These are phyloP conservation scores for Biscogniauxia mediterranea DNA, from an alignment of 2,329 filamentous ascomycete species.

Conservation along the genomic window DNA sequence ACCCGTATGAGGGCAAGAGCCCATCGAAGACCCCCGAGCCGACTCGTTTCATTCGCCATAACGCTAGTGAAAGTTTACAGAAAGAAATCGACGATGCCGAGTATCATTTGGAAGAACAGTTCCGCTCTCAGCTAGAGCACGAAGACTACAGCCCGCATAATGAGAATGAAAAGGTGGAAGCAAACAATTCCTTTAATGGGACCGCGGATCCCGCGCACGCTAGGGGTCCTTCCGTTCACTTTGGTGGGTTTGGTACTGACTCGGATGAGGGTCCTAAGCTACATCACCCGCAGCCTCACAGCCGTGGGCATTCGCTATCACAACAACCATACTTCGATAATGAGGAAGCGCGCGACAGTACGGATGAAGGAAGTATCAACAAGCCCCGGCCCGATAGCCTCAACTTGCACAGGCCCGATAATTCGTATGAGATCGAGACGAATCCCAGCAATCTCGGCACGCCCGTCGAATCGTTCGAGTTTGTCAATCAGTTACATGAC, in stretches of 20 bases:
- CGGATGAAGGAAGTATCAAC: constrained; percentile 36
- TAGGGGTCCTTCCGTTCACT: constrained; percentile 47
- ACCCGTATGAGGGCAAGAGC: constrained; percentile 42
- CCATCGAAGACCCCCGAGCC: constrained; percentile 56
- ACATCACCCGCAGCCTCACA: constrained; percentile 73
- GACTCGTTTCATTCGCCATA: constrained; percentile 53
- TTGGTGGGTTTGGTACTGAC: constrained; percentile 52
- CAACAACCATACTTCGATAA: constrained; percentile 63
- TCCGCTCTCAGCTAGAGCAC: constrained; percentile 75
- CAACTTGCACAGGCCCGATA: constrained; percentile 42
- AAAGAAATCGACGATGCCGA: constrained; percentile 82
- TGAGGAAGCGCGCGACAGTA: constrained; percentile 43
- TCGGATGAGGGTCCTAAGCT: constrained; percentile 55
- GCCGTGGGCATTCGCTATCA: constrained; percentile 68
- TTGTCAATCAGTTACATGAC: constrained; percentile 49
- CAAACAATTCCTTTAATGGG: constrained; percentile 18
- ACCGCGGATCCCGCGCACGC: constrained; percentile 34
- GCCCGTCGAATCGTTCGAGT: constrained; percentile 52
- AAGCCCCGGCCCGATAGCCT: constrained; percentile 41
- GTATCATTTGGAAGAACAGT: constrained; percentile 78
- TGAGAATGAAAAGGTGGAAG: constrained; percentile 36
- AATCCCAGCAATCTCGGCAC: constrained; percentile 72
- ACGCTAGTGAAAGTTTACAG: constrained; percentile 75
- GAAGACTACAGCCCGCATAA: constrained; percentile 71
- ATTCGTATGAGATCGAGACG: constrained; percentile 67